Evolutionary conservation across 2,329 filamentous ascomycete species (phyloP), one percentile per base, ranked within the genome.

Genomic region (Ophiostoma quercus): DNA sequence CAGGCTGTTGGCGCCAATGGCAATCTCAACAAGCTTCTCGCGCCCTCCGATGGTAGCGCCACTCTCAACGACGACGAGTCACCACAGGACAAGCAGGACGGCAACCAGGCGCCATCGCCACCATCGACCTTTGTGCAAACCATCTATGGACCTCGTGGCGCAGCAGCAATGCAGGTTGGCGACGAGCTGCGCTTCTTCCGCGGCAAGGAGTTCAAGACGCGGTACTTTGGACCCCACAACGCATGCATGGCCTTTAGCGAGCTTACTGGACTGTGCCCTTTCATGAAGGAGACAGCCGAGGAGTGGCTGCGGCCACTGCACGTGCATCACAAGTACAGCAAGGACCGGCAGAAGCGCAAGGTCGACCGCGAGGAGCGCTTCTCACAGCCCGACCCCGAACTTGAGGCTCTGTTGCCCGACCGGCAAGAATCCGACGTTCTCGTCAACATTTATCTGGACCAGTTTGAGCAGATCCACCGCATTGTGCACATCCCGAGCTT

Each of bases 231-330:
- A 1, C 85, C 85, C 2, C 84, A 87, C 76, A 88, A 87, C 73
- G 84, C 85, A 63, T 87, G 83, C 78, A 84, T 87, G 78, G 85
- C 86, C 12, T 85, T 88, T 74, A 82, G 84, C 67, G 85, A 87
- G 79, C 79, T 85, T 74, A 83, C 84, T 2, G 85, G 86, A 2
- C 79, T 88, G 65, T 84, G 82, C 65, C 83, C 84, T 16, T 88
- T 88, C 71, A 88, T 88, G 86, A 84, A 83, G 73, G 85, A 88
- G 78, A 87, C 85, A 0, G 85, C 85, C 11, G 84, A 87, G 68
- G 84, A 87, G 75, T 87, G 85, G 84, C 80, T 88, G 69, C 82
- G 83, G 68, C 85, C 86, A 8, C 82, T 87, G 63, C 84, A 85
- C 51, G 80, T 86, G 34, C 83, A 85, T 72, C 80, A 75, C 47